Base-by-base conservation (phyloP, 768 basidiomycete species). In the Leucocoprinus leucothites region DNA sequence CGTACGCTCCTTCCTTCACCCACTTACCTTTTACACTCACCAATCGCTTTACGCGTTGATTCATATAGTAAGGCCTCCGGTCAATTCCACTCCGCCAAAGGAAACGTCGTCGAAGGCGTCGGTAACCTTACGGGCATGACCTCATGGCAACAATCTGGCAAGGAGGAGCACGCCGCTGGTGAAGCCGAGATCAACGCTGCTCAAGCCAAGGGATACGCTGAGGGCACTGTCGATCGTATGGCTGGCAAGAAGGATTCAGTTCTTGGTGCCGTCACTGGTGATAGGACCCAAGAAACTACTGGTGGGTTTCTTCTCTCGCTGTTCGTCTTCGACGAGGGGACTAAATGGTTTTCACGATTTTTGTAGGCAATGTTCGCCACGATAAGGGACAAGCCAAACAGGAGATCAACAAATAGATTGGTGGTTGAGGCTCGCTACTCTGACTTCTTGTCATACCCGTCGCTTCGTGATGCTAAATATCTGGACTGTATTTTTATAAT, bases 261-360 rank as follows among this genome's bases (percentile, higher is more conserved):
- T 40, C 66, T 79, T n/a, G 82, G 82, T 9, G 76, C 80, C 9
- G 59, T 82, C 31, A 80, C 71, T 14, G 80, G 81, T 13, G 81
- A 84, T 59, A 73, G 72, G 61, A 7, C 59, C 2, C 75, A 82
- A 63, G 69, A 82, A 58, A 53, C 65, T 28, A 51, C 66, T 44
- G 80, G 81, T 78, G 36, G 43, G 69, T 61, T 21, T 3, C 48
- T 36, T 40, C 21, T n/a, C n/a, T n/a, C n/a, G n/a, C n/a, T n/a
- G n/a, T n/a, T n/a, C n/a, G n/a, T n/a, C n/a, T n/a, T n/a, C n/a
- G n/a, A n/a, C n/a, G n/a, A n/a, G n/a, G n/a, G n/a, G n/a, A n/a
- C n/a, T n/a, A n/a, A n/a, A n/a, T n/a, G n/a, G n/a, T n/a, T n/a
- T n/a, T n/a, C n/a, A n/a, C n/a, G n/a, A n/a, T n/a, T n/a, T n/a